phyloP scores from a whole-genome alignment of 2,329 filamentous ascomycete genomes.

The Colletotrichum musicola region DNA sequence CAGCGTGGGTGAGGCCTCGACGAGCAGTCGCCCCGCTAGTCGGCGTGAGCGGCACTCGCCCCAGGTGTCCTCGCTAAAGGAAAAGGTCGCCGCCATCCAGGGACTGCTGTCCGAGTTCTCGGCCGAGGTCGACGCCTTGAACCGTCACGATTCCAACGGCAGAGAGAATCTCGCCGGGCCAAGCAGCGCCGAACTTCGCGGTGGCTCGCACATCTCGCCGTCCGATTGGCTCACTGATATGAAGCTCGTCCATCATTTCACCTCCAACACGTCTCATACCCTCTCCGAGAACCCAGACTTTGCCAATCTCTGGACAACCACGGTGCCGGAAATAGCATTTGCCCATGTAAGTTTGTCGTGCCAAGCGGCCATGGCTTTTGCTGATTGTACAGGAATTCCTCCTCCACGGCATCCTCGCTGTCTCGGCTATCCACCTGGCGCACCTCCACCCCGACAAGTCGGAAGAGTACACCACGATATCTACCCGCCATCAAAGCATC shows the following conservation, averaged over 20 bases:
- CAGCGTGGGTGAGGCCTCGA: constrained; percentile 22
- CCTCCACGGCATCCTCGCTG: constrained; percentile 41
- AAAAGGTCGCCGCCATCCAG: constrained; percentile 32
- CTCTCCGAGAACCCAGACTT: constrained; percentile 34
- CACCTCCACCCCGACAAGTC: constrained; percentile 36
- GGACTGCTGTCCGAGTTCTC: constrained; percentile 26
- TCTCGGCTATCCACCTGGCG: constrained; percentile 39
- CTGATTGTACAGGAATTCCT: constrained; percentile 37
- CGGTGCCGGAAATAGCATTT: constrained; percentile 29
- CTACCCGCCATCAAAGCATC: constrained; percentile 39
- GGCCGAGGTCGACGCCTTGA: constrained; percentile 29
- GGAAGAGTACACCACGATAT: constrained; percentile 36
- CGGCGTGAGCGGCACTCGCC: constrained; percentile 13
- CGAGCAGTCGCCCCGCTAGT: constrained; percentile 22
- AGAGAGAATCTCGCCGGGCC: neutral
- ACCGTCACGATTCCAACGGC: neutral
- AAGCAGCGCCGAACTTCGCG: constrained; percentile 6
- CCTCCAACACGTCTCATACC: constrained; percentile 26
- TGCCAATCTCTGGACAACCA: constrained; percentile 32
- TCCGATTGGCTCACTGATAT: constrained; percentile 31
- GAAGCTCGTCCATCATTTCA: constrained; percentile 33
- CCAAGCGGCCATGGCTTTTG: too few species aligned
- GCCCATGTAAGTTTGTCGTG: neutral
- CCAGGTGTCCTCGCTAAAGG: constrained; percentile 25
- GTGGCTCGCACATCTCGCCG: neutral